Percentiles rank a stretch among this genome's conserved stretches.
Conservation (phyloP, 345 rosid species). For the Eutrema yunnanense region DNA sequence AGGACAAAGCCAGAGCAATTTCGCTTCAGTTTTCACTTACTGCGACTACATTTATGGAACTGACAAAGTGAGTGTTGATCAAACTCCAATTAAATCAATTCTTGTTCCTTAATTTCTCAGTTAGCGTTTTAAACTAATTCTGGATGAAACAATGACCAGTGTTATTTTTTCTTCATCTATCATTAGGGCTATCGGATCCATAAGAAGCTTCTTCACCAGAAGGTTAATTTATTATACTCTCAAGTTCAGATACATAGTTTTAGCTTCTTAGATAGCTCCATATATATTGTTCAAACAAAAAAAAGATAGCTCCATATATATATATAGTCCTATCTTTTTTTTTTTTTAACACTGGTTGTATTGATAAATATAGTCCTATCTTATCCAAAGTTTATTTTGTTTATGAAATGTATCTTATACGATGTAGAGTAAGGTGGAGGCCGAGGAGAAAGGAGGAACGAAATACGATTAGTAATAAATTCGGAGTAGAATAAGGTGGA, state of each 20-base stretch:
- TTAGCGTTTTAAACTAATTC: not conserved
- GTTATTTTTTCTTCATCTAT: not conserved
- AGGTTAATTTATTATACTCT: slow-evolving; percentile 10
- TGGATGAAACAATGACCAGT: not conserved
- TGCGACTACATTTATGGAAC: slow-evolving; percentile 84
- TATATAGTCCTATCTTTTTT: too few relatives aligned
- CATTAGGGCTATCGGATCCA: slow-evolving; percentile 24
- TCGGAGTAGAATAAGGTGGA: not conserved
- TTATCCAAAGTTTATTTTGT: not conserved
- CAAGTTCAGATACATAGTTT: not conserved
- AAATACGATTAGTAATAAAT: slow-evolving; percentile 3
- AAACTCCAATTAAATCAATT: not conserved
- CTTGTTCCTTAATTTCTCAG: not conserved
- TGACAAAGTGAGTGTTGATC: slow-evolving; percentile 45
- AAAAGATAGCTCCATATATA: too few relatives aligned
- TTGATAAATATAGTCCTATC: too few relatives aligned
- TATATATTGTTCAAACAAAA: too few relatives aligned
- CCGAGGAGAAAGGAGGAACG: not conserved
- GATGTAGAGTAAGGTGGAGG: slow-evolving; percentile 3
- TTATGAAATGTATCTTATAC: not conserved
- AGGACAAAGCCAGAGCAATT: slow-evolving; percentile 83
- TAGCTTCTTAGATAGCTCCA: not conserved
- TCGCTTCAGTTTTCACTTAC: slow-evolving; percentile 83
- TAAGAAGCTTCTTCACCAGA: slow-evolving; percentile 21
- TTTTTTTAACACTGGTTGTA: too few relatives aligned